Base-by-base conservation (phyloP, 441 rosid genomes). In the Melastoma candidum region DNA sequence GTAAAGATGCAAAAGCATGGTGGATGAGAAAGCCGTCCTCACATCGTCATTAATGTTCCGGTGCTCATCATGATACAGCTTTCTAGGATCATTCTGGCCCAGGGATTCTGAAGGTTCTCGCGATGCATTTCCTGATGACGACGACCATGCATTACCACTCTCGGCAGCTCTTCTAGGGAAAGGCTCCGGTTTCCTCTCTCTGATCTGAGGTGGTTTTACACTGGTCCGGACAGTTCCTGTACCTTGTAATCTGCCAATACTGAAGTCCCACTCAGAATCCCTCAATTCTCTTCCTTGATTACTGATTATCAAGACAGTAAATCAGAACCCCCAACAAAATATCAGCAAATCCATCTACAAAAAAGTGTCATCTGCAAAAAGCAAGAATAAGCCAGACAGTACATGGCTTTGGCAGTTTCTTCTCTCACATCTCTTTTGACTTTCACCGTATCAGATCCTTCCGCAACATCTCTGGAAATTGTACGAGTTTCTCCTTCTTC, bases 261-360 rank as follows among this genome's bases (percentile, higher is more conserved):
- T 93, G 75, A 89, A 93, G 74, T 93, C 95, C 99, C 99, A 93
- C 47, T 90, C 99, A 65, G 90, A 80, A 74, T 69, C 83, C 76
- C 67, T 87, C 54, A 72, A 53, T 47, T 77, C 72, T 68, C 84
- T 81, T 24, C 69, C 94, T 70, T 70, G 97, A 72, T 54, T 64
- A 69, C 88, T 81, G 75, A 70, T 64, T 59, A 67, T 47, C 12
- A 58, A 55, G 68, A 44, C 22, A 57, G 66, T 66, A 64, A 59
- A 70, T 59, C 12, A 58, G 59, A 57, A 58, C 51, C 39, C 12
- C 26, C 53, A 49, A 29, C 36, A 29, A 29, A 29, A 29, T 3
- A 29, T 3, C 36, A 44, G 58, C 54, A 51, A 54, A 54, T 29
- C 3, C 36, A 29, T 29, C 36, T 29, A 7, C 7, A 29, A 29